phyloP scores from a whole-genome alignment of 805 yeast species.

The Kazachstania psychrophila region DNA sequence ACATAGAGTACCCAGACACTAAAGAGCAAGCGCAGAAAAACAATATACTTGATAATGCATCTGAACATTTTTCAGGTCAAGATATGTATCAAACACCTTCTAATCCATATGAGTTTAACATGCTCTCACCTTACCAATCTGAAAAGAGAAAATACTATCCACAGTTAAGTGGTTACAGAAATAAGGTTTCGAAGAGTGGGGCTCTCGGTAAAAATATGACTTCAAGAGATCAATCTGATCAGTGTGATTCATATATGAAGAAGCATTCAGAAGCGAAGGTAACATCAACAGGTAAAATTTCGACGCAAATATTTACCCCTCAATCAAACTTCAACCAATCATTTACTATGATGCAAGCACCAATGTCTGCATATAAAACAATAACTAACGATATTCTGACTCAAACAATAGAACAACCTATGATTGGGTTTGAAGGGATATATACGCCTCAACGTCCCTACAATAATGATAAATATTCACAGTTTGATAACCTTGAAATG shows the following conservation, averaged over 20 bases:
- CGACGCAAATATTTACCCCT: too few relatives aligned
- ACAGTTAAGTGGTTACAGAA: not conserved
- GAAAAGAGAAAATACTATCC: not conserved
- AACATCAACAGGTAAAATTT: too few relatives aligned
- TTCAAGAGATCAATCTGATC: too few relatives aligned
- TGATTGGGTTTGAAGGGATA: conserved; percentile 7
- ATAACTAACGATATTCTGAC: conserved; percentile 6
- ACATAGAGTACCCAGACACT: conserved; percentile 31
- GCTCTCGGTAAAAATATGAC: too few relatives aligned
- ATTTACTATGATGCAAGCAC: conserved; percentile 2
- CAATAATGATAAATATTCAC: conserved; percentile 1
- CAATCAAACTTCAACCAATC: too few relatives aligned
- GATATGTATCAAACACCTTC: conserved; percentile 1
- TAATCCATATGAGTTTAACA: not conserved
- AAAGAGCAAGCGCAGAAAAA: not conserved
- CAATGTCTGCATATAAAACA: conserved; percentile 3
- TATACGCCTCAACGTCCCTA: conserved; percentile 7
- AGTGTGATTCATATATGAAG: too few relatives aligned
- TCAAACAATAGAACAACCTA: conserved; percentile 9
- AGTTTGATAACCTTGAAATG: conserved; percentile 5
- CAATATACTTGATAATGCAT: not conserved
- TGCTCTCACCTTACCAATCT: not conserved
- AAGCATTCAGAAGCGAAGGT: too few relatives aligned
- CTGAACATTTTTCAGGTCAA: not conserved
- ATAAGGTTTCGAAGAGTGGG: not conserved